Conservation (phyloP, 164 flowering plant species). For the Houttuynia cordata region DNA sequence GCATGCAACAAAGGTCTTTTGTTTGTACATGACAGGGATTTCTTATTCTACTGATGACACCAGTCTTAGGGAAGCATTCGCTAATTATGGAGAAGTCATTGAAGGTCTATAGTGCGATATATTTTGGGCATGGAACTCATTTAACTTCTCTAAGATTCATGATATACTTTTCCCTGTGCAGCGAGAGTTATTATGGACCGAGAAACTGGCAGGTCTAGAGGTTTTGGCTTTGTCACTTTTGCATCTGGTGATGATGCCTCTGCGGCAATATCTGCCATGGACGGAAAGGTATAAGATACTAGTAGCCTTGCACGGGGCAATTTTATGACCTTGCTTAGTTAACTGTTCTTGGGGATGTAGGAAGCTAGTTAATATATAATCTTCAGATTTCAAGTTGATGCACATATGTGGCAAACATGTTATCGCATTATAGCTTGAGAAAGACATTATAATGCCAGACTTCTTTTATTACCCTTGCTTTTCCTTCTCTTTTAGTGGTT, state of each 20-base stretch:
- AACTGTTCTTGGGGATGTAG: no score
- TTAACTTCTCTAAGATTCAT: no score
- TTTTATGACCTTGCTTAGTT: no score
- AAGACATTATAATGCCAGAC: background rate
- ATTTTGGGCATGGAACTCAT: background rate
- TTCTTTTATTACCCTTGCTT: background rate
- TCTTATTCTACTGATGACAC: slow-evolving; percentile 32
- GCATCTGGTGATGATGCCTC: slow-evolving; percentile 33
- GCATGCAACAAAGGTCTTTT: background rate
- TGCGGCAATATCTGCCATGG: slow-evolving; percentile 28
- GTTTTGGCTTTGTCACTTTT: slow-evolving; percentile 41
- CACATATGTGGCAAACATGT: no score
- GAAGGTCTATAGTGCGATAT: slow-evolving; percentile 19
- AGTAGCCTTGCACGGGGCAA: background rate
- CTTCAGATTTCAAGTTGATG: no score
- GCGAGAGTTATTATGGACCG: slow-evolving; percentile 38
- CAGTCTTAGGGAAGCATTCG: slow-evolving; percentile 28
- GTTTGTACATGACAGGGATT: slow-evolving; percentile 18
- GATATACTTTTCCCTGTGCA: slow-evolving; percentile 14
- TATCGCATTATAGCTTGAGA: no score
- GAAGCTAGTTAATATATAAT: no score
- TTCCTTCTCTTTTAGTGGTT: no score
- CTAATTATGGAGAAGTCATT: slow-evolving; percentile 29
- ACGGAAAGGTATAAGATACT: slow-evolving; percentile 29
- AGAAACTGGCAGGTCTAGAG: slow-evolving; percentile 38